A percentile compares a stretch with the other conserved stretches of the same genome.
These are phyloP conservation scores for Talaromyces sp. DNA, from an alignment of 2,329 filamentous ascomycete species.

Conservation along the genomic window DNA sequence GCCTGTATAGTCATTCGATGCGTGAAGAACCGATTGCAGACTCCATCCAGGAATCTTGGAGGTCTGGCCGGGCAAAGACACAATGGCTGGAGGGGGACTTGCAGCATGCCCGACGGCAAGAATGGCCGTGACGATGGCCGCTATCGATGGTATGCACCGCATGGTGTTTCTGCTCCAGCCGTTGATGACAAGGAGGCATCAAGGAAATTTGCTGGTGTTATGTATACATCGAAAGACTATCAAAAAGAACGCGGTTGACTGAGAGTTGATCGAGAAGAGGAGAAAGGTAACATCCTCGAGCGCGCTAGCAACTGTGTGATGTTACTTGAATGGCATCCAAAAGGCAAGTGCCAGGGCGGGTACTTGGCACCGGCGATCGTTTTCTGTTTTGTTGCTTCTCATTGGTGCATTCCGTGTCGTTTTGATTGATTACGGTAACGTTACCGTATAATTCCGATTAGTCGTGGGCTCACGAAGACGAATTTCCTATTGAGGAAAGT, in stretches of 20 bases:
- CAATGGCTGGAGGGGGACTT: slow-evolving; percentile 15
- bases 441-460: background rate
- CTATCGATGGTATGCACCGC: background rate
- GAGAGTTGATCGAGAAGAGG: background rate
- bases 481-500: background rate
- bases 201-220: background rate
- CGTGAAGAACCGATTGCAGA: slow-evolving; percentile 45
- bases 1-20: slow-evolving; percentile 32
- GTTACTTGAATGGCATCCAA: background rate
- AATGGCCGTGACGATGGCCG: background rate
- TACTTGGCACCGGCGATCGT: background rate
- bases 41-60: slow-evolving; percentile 45
- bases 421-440: background rate
- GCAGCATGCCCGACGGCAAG: background rate
- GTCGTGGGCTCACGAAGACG: background rate
- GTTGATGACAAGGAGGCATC: background rate
- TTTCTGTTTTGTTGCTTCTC: background rate
- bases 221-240: background rate
- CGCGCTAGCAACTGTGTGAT: background rate
- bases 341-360: background rate
- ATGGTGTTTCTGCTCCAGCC: background rate
- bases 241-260: background rate
- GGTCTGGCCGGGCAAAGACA: slow-evolving; percentile 26
- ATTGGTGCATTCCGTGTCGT: background rate
- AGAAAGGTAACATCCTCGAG: slow-evolving; percentile 1